Evolutionary conservation across 1,139 yeast genomes (phyloP), one percentile per base, ranked within the genome.

Genomic region (Diutina ranongensis): DNA sequence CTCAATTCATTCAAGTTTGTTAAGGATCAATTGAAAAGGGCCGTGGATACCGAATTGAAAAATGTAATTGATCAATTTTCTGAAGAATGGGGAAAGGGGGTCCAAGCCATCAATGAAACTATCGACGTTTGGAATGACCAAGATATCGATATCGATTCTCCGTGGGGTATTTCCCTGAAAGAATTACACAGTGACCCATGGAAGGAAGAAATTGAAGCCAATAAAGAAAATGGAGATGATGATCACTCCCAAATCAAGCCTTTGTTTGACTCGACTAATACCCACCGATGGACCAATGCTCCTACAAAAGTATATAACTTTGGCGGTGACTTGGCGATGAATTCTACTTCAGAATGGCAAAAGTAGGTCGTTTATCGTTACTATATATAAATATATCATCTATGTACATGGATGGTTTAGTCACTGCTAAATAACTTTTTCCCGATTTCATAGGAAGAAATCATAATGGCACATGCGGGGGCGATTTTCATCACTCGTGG

Each of bases 391-490:
- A 25, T 7, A 25, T 5, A 7, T 5, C 10, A 10, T 25, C 28
- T 31, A 31, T 31, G 15, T 31, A 31, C 15, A n/a, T 4, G 13
- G 8, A 31, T 22, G 32, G n/a, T n/a, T 16, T 15, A 38, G 15
- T 21, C 13, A 15, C 27, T 21, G 45, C 56, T 62, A 56, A 83
- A 76, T 36, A 83, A 65, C 55, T 75, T 76, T 62, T 94, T 94
- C 31, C 95, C 86, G 46, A 89, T 69, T 60, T 92, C 98, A 61
- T 92, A 92, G 41, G 94, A 83, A 2, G 97, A 86, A 46, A 92
- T 89, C 99, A 92, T 94, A 35, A 92, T 92, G 2, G 98, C 98
- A 72, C 98, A 92, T 12, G 97, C 83, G 2, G 98, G 98, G 0
- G 97, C 96, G 38, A 92, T 84, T 58, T 92, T 92, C 60, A 89